Base-by-base conservation (phyloP, 805 yeast genomes). In the Zygotorulaspora danielsina region DNA sequence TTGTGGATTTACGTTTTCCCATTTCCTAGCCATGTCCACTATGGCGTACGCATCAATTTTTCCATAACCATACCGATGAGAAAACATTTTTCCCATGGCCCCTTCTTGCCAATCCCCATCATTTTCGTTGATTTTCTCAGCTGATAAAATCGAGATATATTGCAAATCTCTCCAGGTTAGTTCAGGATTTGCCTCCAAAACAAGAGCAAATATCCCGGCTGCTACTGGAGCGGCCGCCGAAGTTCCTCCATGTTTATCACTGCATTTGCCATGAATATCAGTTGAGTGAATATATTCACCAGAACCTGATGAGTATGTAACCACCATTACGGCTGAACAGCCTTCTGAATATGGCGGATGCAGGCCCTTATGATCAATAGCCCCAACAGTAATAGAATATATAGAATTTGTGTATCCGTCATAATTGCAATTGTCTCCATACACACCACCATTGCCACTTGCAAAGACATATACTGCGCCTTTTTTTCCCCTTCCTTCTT, bases 221-320 rank as follows among this genome's bases (percentile, higher is more conserved):
- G 97, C 97, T 41, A 93, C 71, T 0, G 98, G 98, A 0, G 98
- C 98, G 11, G 98, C 97, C 0, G 98, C 98, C 16, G 97, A 90
- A 0, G 98, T 93, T 15, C 98, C 98, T 8, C 97, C 96, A 61
- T 93, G 98, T 18, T 51, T 61, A 26, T 72, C 72, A 2, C 94
- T 68, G 62, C 98, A 93, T 49, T 67, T 63, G 5, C 73, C 72
- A 35, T 79, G 70, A 30, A 85, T 72, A 58, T 85, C 95, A 2
- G 96, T 84, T 5, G 97, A 84, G 56, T 84, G 89, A 41, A 93
- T 90, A 55, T 78, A 83, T 56, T 86, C 95, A 24, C 85, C 84
- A 3, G 89, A 79, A 1, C 97, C 97, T 2, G 96, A 85, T 3
- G 94, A 81, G 56, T 88, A 93, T 0, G 97, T 88, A 1, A 86